Evolutionary conservation across 306 rosid genomes (phyloP), one percentile per base, ranked within the genome.

Genomic region (Gastrolobium villosum): DNA sequence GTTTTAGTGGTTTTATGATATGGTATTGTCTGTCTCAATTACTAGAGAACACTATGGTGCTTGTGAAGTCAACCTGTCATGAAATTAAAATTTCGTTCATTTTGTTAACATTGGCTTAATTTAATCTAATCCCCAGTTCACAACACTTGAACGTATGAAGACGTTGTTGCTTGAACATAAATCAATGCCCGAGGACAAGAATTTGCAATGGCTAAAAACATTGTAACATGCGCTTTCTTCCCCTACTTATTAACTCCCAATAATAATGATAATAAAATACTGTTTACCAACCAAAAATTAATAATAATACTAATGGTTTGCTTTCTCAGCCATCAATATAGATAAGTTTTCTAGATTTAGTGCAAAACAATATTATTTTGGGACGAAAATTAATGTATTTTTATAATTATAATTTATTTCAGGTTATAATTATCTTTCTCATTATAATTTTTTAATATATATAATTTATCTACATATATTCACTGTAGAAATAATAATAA

Each of bases 1-100:
- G 50, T 65, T 41, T 34, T 8, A 37, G 37, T 26, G 71, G 48
- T 41, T 41, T 2, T 43, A 26, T 26, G 39, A 43, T 65, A n/a
- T 26, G 72, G 36, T 28, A 20, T 30, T 44, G 28, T 45, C 72
- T 5, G 1, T 65, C 40, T 10, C 11, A 66, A 66, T 66, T 40
- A 30, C 26, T 44, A 1, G 10, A 30, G 1, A 14, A 15, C 7
- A 34, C 20, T 2, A 56, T 5, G 13, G 20, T 43, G 59, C 54
- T 44, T 45, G 34, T 59, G 45, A 56, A 43, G 70, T 60, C 56
- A 43, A 73, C 50, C 11, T 43, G 13, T 60, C 31, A 14, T 44
- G 48, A 32, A 45, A 49, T 13, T 30, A 5, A 37, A 73, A 45
- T 45, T 34, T 13, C 39, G 5, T 36, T 11, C 9, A 4, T 35